Evolutionary conservation across 2,329 filamentous ascomycete genomes (phyloP).

Genomic region (Epichloe glyceriae): DNA sequence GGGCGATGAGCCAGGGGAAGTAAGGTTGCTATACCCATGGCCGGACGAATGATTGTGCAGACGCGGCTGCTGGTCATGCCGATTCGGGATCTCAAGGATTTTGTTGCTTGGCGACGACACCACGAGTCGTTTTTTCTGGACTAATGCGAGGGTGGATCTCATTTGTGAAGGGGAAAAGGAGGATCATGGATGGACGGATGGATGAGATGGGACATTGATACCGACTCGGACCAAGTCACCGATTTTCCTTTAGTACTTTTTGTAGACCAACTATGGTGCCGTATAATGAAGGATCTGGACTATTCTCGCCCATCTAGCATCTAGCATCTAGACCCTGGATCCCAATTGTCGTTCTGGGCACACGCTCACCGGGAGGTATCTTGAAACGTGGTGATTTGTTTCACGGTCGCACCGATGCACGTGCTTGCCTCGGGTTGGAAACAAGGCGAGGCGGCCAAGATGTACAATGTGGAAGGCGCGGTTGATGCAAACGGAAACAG

Average conservation of each 20-base stretch:
- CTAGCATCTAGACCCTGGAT: too few relatives aligned
- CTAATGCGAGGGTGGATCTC: not conserved
- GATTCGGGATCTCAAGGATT: not conserved
- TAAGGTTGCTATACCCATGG: slow-evolving; percentile 10
- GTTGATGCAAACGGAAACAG: too few relatives aligned
- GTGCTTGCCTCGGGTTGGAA: not conserved
- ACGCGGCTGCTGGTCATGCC: not conserved
- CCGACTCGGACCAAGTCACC: not conserved
- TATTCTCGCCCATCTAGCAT: not conserved
- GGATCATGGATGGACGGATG: not conserved
- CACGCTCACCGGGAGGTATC: not conserved
- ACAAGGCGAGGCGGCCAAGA: not conserved
- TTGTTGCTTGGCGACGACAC: slow-evolving; percentile 3
- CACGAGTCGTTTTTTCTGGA: not conserved
- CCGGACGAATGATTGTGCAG: not conserved
- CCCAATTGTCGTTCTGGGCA: too few relatives aligned
- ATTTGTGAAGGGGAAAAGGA: not conserved
- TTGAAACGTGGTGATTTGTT: not conserved
- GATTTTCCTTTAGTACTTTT: not conserved
- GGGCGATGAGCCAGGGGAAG: not conserved
- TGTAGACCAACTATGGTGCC: not conserved
- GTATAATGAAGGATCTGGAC: not conserved
- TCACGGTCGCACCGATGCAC: not conserved
- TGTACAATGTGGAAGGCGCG: too few relatives aligned
- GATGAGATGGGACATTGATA: not conserved